Evolutionary conservation across 73 alveolate genomes (phyloP).

Genomic region (Symbiodinium pilosum): DNA sequence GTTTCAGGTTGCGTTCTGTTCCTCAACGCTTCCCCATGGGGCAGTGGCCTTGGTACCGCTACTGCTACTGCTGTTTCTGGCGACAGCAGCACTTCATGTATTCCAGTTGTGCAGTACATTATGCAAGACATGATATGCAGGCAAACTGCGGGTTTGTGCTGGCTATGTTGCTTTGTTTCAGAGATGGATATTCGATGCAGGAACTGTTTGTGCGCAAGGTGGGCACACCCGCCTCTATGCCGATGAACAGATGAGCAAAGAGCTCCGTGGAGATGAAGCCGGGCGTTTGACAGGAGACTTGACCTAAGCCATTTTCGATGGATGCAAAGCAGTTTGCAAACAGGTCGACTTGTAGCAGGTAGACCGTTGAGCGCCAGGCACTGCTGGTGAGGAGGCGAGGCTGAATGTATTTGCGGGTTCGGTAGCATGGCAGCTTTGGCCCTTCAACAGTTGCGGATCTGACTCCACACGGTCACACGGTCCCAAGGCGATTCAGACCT

Average conservation of each 20-base stretch:
- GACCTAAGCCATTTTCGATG: not conserved
- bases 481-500: constrained; percentile 7
- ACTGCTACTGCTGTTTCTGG: too few species aligned
- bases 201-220: too few species aligned
- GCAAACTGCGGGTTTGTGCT: not conserved
- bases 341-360: not conserved
- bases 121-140: not conserved
- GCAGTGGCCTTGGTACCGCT: not conserved
- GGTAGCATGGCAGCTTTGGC: too few species aligned
- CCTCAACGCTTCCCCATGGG: constrained; percentile 83
- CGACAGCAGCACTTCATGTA: too few species aligned
- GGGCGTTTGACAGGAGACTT: constrained; percentile 50
- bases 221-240: constrained; percentile 84
- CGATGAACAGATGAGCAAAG: constrained; percentile 56
- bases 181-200: not conserved
- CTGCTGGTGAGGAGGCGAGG: too few species aligned
- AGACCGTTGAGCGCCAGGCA: not conserved
- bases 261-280: constrained; percentile 37
- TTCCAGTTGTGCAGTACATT: not conserved
- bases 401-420: too few species aligned
- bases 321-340: not conserved
- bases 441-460: too few species aligned
- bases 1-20: constrained; percentile 35
- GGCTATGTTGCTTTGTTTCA: not conserved
- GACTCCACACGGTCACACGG: too few species aligned